A percentile compares a stretch with the other conserved stretches of the same genome.
Evolutionary conservation across 2,329 filamentous ascomycete genomes (phyloP).

Genomic region (Aspergillus latus): DNA sequence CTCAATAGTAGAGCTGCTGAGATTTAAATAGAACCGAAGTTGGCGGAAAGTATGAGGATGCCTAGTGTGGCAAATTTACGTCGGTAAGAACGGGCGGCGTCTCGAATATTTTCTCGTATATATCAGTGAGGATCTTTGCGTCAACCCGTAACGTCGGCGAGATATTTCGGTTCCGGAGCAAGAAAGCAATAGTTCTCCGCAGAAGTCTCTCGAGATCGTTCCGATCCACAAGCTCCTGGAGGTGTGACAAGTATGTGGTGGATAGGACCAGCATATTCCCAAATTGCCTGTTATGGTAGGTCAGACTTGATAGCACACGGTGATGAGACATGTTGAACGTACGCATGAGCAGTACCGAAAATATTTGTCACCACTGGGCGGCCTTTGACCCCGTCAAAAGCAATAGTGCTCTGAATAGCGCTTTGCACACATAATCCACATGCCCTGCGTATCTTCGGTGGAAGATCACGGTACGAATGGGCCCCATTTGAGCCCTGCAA

Average conservation of each 20-base stretch:
- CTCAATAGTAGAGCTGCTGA: neutral
- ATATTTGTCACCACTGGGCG: slow-evolving; percentile 90
- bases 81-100: slow-evolving; percentile 13
- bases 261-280: slow-evolving; percentile 91
- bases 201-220: slow-evolving; percentile 62
- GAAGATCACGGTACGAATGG: slow-evolving; percentile 26
- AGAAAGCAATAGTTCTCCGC: slow-evolving; percentile 71
- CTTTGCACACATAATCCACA: slow-evolving; percentile 67
- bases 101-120: slow-evolving; percentile 48
- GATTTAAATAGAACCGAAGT: neutral
- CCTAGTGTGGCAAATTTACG: neutral
- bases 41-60: neutral
- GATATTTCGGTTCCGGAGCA: slow-evolving; percentile 67
- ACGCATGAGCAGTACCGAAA: slow-evolving; percentile 94
- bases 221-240: slow-evolving; percentile 59
- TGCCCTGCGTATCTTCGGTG: slow-evolving; percentile 53
- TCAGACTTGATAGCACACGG: neutral
- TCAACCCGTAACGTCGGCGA: slow-evolving; percentile 75
- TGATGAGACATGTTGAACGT: slow-evolving; percentile 45
- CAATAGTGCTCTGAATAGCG: slow-evolving; percentile 79
- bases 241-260: slow-evolving; percentile 70
- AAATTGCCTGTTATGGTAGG: slow-evolving; percentile 70
- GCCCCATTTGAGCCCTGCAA: slow-evolving; percentile 1
- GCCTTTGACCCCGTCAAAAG: slow-evolving; percentile 66
- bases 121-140: slow-evolving; percentile 66